These are phyloP conservation scores for Galerina marginata DNA, from an alignment of 768 basidiomycete genomes.

Conservation along the genomic window DNA sequence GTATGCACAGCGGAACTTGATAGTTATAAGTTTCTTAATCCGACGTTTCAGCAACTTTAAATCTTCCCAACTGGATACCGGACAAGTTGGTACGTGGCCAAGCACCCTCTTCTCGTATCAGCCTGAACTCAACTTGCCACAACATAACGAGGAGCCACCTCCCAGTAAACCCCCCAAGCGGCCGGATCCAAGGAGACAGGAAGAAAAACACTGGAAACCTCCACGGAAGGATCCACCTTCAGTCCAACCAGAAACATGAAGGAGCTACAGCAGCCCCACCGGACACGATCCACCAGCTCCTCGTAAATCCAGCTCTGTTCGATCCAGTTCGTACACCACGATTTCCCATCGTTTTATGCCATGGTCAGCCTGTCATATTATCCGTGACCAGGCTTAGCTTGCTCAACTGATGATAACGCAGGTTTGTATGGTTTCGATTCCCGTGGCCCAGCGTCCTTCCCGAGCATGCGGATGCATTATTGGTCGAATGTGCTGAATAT, in stretches of 20 bases:
- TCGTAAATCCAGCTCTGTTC: slow-evolving; percentile 77
- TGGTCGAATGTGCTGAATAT: slow-evolving; percentile 90
- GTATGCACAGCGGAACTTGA: neutral
- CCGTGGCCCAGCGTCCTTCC: slow-evolving; percentile 81
- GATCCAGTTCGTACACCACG: slow-evolving; percentile 82
- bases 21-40: neutral
- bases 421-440: slow-evolving; percentile 97
- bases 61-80: slow-evolving; percentile 26
- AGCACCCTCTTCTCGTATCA: slow-evolving; percentile 18
- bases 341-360: slow-evolving; percentile 93
- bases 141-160: slow-evolving; percentile 12
- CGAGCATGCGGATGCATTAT: slow-evolving; percentile 87
- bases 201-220: slow-evolving; percentile 7
- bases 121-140: slow-evolving; percentile 14
- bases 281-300: slow-evolving; percentile 71
- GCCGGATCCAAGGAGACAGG: slow-evolving; percentile 20
- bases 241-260: neutral
- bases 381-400: neutral
- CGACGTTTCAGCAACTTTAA: slow-evolving; percentile 14
- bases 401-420: slow-evolving; percentile 28
- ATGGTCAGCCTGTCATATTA: slow-evolving; percentile 61
- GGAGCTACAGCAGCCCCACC: slow-evolving; percentile 23
- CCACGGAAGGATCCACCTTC: neutral
- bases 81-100: slow-evolving; percentile 33
- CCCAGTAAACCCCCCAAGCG: slow-evolving; percentile 20